Evolutionary conservation across 2,329 filamentous ascomycete species (phyloP).

Genomic region (Fusarium anguioides): DNA sequence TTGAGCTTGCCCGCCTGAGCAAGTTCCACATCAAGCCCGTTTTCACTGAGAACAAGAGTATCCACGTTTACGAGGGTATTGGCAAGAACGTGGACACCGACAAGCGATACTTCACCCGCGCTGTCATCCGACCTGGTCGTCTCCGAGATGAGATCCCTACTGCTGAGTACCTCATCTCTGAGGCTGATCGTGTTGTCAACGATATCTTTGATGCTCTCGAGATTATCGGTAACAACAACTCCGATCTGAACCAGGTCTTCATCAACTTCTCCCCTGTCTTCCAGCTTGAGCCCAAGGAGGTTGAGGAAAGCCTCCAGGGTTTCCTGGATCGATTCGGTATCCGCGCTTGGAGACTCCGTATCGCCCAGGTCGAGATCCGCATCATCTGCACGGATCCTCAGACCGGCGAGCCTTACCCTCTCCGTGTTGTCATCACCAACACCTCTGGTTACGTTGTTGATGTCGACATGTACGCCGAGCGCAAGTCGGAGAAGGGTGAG

Average conservation of each 20-base stretch:
- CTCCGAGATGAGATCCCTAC: conserved; percentile 97
- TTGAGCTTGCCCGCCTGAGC: conserved; percentile 90
- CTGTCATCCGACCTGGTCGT: conserved; percentile 92
- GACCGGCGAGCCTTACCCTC: conserved; percentile 86
- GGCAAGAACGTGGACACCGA: conserved; percentile 96
- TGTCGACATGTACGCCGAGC: conserved; percentile 97
- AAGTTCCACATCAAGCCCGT: conserved; percentile 99
- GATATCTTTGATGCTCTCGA: conserved; percentile 98
- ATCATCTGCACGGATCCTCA: conserved; percentile 94
- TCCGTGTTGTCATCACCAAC: conserved; percentile 97
- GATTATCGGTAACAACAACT: conserved; percentile 99
- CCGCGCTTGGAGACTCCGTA: conserved; percentile 94
- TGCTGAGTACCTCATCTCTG: conserved; percentile 97
- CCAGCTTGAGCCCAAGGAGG: conserved; percentile 87
- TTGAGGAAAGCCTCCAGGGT: conserved; percentile 91
- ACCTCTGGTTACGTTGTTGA: conserved; percentile 98
- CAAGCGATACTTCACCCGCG: conserved; percentile 98
- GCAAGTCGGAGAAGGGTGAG: conserved; percentile 96
- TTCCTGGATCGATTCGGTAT: conserved; percentile 97
- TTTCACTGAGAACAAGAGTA: conserved; percentile 99
- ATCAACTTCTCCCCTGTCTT: conserved; percentile 99
- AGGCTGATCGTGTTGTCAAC: conserved; percentile 95
- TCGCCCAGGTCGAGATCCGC: conserved; percentile 96
- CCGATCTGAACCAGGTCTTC: conserved; percentile 99
- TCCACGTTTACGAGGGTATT: conserved; percentile 97